These are phyloP conservation scores for Verticillium klebahnii DNA, from an alignment of 2,329 filamentous ascomycete genomes.

Conservation along the genomic window DNA sequence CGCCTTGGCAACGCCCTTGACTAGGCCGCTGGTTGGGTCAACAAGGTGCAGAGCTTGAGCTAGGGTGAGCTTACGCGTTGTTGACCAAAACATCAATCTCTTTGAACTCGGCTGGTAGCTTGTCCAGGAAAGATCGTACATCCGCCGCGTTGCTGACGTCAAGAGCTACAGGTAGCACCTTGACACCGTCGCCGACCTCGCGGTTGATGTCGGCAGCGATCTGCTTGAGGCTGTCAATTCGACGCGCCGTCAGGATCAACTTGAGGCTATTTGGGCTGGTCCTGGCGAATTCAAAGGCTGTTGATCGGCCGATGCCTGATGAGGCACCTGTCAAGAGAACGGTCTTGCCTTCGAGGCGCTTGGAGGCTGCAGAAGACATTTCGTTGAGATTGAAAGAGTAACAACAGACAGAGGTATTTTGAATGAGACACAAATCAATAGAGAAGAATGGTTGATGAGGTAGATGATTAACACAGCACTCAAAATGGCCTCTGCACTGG, in stretches of 20 bases:
- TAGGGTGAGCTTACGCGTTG: slow-evolving; percentile 56
- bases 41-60: background rate
- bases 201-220: slow-evolving; percentile 71
- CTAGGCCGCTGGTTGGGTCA: slow-evolving; percentile 62
- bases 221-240: slow-evolving; percentile 72
- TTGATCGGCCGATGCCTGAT: slow-evolving; percentile 83
- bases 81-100: slow-evolving; percentile 89
- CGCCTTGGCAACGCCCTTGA: slow-evolving; percentile 81
- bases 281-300: slow-evolving; percentile 91
- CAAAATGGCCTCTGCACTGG: too few relatives aligned
- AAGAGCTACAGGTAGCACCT: slow-evolving; percentile 76
- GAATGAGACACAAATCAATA: too few relatives aligned
- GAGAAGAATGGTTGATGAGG: background rate
- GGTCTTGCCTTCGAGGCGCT: slow-evolving; percentile 90
- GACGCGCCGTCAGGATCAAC: slow-evolving; percentile 83
- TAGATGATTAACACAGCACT: background rate
- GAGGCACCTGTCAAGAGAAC: slow-evolving; percentile 88
- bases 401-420: too few relatives aligned
- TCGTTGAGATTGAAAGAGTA: slow-evolving; percentile 15
- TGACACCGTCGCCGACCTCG: slow-evolving; percentile 74
- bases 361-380: slow-evolving; percentile 59
- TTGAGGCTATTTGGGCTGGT: slow-evolving; percentile 75
- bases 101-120: slow-evolving; percentile 75
- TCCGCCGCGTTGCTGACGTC: slow-evolving; percentile 80
- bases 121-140: slow-evolving; percentile 65